A percentile compares a stretch with the other conserved stretches of the same genome.
phyloP scores from a whole-genome alignment of 805 yeast species.

The Teunomyces panamensis region DNA sequence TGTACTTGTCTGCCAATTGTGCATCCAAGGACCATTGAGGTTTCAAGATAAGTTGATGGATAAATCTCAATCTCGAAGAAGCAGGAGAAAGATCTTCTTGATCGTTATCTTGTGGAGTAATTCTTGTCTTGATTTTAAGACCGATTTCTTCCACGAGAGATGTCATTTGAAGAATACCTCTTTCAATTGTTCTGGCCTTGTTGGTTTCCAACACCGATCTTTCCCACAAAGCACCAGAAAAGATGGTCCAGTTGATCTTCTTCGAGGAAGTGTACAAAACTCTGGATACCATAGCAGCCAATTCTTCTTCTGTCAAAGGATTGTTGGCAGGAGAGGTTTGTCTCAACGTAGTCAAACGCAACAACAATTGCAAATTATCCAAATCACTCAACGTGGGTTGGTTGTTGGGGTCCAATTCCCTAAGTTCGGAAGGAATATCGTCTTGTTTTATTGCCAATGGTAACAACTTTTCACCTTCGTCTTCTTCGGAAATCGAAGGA shows the following conservation, averaged over 20 bases:
- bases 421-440: constrained; percentile 56
- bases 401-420: constrained; percentile 67
- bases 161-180: constrained; percentile 92
- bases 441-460: constrained; percentile 64
- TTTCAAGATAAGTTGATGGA: constrained; percentile 71
- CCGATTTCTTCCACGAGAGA: constrained; percentile 88
- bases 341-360: constrained; percentile 60
- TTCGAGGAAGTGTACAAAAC: constrained; percentile 53
- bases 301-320: constrained; percentile 74
- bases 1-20: constrained; percentile 77
- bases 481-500: constrained; percentile 20
- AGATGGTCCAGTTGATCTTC: constrained; percentile 68
- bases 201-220: constrained; percentile 80
- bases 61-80: constrained; percentile 58
- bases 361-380: constrained; percentile 71
- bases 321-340: constrained; percentile 72
- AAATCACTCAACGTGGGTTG: constrained; percentile 71
- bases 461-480: constrained; percentile 40
- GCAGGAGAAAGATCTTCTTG: constrained; percentile 32
- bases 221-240: constrained; percentile 83
- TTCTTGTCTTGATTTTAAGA: constrained; percentile 54
- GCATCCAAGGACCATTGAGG: constrained; percentile 87
- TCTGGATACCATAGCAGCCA: constrained; percentile 72
- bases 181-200: constrained; percentile 81
- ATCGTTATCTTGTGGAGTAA: constrained; percentile 44